Conservation (phyloP, 805 yeast genomes). For the Ascoidea tarda region DNA sequence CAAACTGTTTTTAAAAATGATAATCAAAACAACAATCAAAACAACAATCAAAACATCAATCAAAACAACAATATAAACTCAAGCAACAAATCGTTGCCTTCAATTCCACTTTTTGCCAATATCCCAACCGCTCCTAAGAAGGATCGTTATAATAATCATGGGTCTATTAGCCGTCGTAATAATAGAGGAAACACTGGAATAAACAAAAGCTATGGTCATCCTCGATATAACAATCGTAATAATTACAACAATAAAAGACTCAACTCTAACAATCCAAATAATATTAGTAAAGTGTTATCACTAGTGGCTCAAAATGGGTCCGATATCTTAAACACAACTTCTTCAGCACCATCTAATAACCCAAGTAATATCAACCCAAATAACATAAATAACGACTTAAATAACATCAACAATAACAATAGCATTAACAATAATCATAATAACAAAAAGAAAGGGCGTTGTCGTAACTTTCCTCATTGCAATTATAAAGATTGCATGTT, state of each 20-base stretch:
- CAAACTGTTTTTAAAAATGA: neutral
- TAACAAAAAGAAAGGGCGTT: constrained; percentile 45
- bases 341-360: neutral
- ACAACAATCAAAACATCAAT: constrained; percentile 12
- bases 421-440: constrained; percentile 25
- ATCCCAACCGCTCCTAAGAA: neutral
- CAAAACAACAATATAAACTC: constrained; percentile 4
- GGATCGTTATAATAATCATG: neutral
- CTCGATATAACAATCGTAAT: no score
- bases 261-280: neutral
- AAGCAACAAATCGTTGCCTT: neutral
- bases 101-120: neutral
- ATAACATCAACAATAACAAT: constrained; percentile 17
- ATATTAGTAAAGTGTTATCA: no score
- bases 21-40: constrained; percentile 5
- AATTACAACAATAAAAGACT: neutral
- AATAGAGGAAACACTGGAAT: neutral
- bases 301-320: no score
- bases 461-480: constrained; percentile 62
- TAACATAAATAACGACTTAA: constrained; percentile 10
- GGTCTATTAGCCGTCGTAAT: neutral
- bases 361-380: constrained; percentile 1
- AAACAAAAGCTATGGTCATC: no score
- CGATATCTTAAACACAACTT: no score
- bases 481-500: constrained; percentile 48